Percentiles rank a stretch among this genome's conserved stretches.
These are phyloP conservation scores for Ascochyta lentis DNA, from an alignment of 2,329 filamentous ascomycete genomes.

Conservation along the genomic window DNA sequence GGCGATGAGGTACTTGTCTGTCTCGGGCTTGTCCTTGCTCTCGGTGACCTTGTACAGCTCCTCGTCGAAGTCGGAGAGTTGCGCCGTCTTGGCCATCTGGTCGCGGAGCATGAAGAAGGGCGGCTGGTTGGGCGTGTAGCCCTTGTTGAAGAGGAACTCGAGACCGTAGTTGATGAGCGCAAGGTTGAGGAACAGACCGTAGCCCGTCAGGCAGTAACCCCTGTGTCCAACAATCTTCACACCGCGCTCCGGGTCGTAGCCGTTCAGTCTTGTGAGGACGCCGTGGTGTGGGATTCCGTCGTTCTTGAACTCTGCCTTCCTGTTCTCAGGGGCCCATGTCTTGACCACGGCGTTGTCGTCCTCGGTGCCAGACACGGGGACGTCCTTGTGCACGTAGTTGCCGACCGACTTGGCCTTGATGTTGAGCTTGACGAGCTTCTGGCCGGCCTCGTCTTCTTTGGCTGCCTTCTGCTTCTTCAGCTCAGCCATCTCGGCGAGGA, in stretches of 20 bases:
- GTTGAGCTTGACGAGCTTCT: slow-evolving; percentile 77
- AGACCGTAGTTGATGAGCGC: slow-evolving; percentile 95
- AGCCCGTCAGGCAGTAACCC: slow-evolving; percentile 89
- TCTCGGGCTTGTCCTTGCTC: slow-evolving; percentile 77
- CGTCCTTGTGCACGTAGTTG: slow-evolving; percentile 89
- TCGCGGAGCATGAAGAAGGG: slow-evolving; percentile 81
- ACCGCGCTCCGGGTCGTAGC: slow-evolving; percentile 85
- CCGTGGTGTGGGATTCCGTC: slow-evolving; percentile 90
- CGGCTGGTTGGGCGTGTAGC: slow-evolving; percentile 75
- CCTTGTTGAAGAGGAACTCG: slow-evolving; percentile 82
- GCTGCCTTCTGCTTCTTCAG: slow-evolving; percentile 84
- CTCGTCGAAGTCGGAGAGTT: slow-evolving; percentile 96
- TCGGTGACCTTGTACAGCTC: slow-evolving; percentile 95
- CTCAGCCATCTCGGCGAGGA: slow-evolving; percentile 78
- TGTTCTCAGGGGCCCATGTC: slow-evolving; percentile 81
- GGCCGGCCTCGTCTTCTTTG: slow-evolving; percentile 73
- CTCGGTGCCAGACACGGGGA: slow-evolving; percentile 84
- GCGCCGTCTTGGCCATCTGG: slow-evolving; percentile 97
- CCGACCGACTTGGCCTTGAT: slow-evolving; percentile 84
- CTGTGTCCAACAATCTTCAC: slow-evolving; percentile 89
- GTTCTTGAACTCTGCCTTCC: slow-evolving; percentile 78
- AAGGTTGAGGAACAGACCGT: slow-evolving; percentile 90
- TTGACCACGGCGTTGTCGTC: slow-evolving; percentile 81
- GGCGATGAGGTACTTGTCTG: slow-evolving; percentile 78
- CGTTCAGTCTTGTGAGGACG: slow-evolving; percentile 84